phyloP scores from a whole-genome alignment of 495 filamentous ascomycete genomes.

The Xylaria castorea region DNA sequence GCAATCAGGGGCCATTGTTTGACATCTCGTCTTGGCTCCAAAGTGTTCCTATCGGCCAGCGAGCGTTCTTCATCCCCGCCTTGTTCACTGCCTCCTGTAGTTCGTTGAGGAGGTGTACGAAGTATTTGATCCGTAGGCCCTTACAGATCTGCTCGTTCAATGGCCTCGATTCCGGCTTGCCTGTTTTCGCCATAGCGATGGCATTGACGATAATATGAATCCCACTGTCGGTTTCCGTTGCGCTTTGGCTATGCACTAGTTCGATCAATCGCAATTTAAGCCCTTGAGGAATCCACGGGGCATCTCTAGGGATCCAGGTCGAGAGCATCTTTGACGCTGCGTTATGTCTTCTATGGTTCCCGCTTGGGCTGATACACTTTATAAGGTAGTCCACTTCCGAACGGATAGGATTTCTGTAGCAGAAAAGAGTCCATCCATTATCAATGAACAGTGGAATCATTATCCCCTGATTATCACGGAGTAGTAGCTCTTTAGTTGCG shows the following conservation, averaged over 20 bases:
- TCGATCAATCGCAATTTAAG: not conserved
- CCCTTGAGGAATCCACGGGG: not conserved
- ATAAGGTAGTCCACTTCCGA: not conserved
- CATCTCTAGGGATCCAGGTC: not conserved
- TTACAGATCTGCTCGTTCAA: constrained; percentile 17
- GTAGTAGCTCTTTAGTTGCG: constrained; percentile 1
- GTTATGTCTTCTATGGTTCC: not conserved
- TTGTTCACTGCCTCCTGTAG: constrained; percentile 23
- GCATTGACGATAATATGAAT: constrained; percentile 28
- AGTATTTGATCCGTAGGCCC: constrained; percentile 24
- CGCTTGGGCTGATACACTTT: not conserved
- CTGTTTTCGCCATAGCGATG: constrained; percentile 19
- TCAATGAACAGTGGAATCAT: constrained; percentile 4
- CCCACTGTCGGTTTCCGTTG: constrained; percentile 12
- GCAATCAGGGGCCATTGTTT: not conserved
- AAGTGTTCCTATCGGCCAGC: not conserved
- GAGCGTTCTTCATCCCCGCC: not conserved
- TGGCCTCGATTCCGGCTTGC: constrained; percentile 14
- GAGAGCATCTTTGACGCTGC: not conserved
- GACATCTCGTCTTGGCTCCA: not conserved
- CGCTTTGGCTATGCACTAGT: not conserved
- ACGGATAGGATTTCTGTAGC: not conserved
- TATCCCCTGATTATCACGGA: not conserved
- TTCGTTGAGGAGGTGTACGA: constrained; percentile 23
- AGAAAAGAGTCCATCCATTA: not conserved